Evolutionary conservation across 331 rosid species (phyloP), one percentile per base, ranked within the genome.

Genomic region (Quercus lobata): DNA sequence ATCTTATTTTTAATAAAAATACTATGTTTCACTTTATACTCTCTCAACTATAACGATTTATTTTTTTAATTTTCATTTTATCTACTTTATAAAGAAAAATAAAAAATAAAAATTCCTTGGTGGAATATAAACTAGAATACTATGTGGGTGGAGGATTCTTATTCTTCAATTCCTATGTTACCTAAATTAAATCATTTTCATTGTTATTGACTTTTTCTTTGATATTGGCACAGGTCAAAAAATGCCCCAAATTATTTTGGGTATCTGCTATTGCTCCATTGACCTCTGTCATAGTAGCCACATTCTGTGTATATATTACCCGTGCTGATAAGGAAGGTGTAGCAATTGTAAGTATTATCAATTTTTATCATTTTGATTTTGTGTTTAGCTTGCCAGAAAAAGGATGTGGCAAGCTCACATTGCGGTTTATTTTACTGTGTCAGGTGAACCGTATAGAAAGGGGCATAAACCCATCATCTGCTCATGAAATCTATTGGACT

Each of bases 251-350:
- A 76, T 62, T 83, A 11, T 94, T 94, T 52, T 94, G 98, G 97
- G 70, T 92, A 5, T 57, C 97, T 6, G 98, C 98, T 29, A 88
- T 92, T 22, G 88, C 97, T 70, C 98, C 98, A 5, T 83, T 94
- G 91, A 65, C 72, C 24, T 91, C 92, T 15, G 97, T 94, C 25
- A 30, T 94, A 53, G 4, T 91, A 5, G 89, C 98, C 49, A 92
- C 98, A 17, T 61, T 91, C 37, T 87, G 61, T 19, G 98, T 94
- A 14, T 90, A 57, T 77, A 77, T 92, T 46, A 94, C 97, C 5
- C 92, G 82, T 19, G 98, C 98, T 0, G 89, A 94, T 60, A 83
- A 88, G 52, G 54, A 87, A 35, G 98, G 98, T 7, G 97, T 94
- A 57, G 44, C 76, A 44, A 87, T 89, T 80, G 98, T 94, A 84